A percentile compares a stretch with the other conserved stretches of the same genome.
Evolutionary conservation across 2,329 filamentous ascomycete species (phyloP).

Genomic region (Zymoseptoria tritici): DNA sequence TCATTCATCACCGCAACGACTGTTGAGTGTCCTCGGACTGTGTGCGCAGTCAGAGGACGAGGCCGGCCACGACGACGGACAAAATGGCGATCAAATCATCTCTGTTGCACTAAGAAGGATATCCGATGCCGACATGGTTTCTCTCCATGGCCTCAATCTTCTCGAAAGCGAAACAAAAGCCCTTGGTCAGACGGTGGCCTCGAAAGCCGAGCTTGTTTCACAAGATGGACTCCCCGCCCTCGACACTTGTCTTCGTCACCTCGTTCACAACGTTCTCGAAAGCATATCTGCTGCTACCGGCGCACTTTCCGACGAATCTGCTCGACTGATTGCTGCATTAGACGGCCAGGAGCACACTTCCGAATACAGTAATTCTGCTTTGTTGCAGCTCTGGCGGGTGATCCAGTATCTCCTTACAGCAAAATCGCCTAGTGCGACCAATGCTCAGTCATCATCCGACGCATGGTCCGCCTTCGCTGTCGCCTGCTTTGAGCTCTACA

Average conservation of each 20-base stretch:
- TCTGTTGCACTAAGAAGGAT: slow-evolving; percentile 2
- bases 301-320: neutral
- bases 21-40: slow-evolving; percentile 8
- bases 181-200: slow-evolving; percentile 31
- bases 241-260: slow-evolving; percentile 20
- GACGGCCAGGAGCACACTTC: neutral
- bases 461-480: slow-evolving; percentile 73
- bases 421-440: neutral
- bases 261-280: slow-evolving; percentile 30
- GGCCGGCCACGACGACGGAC: neutral
- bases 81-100: neutral
- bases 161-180: slow-evolving; percentile 35
- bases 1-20: neutral
- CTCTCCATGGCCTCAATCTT: slow-evolving; percentile 34
- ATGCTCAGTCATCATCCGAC: slow-evolving; percentile 34
- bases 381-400: neutral
- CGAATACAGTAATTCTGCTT: neutral
- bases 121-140: slow-evolving; percentile 28
- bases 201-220: slow-evolving; percentile 30
- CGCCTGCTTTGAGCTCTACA: slow-evolving; percentile 67
- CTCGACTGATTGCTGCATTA: neutral
- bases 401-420: neutral
- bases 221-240: slow-evolving; percentile 26
- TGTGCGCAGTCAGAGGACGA: neutral
- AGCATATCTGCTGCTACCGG: slow-evolving; percentile 1